Evolutionary conservation across 2,329 filamentous ascomycete genomes (phyloP), one percentile per base, ranked within the genome.

Genomic region (Pseudocercospora fuligena): DNA sequence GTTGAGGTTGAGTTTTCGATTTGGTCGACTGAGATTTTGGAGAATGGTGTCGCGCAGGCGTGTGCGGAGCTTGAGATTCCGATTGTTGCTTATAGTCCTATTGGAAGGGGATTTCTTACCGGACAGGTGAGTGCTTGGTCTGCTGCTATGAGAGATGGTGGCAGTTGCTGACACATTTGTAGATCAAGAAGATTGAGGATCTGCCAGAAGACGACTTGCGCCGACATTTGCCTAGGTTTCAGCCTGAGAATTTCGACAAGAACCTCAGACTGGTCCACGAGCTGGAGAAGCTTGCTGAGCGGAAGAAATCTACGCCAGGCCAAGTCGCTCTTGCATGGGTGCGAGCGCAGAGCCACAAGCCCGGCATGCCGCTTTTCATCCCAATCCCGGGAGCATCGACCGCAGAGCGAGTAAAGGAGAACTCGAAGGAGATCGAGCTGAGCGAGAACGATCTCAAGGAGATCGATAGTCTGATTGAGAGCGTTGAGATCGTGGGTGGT

Each of bases 11-110:
- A 90, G 73, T 80, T 89, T 64, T 86, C 83, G 16, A 79, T 89
- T 1, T 89, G 83, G 80, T 79, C 80, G 5, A 86, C 85, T 2
- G 83, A 88, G 27, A 84, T 88, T 54, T 76, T 89, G 5, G 76
- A 84, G 19, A 89, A 90, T 67, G 87, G 84, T 19, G 82, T 90
- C 1, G 85, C 85, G 2, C 74, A 81, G 61, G 81, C 84, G 1
- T 89, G 87, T 68, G 83, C 81, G 1, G 84, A 94, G 75, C 78
- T 90, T 54, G 80, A 83, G 56, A 92, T 94, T 66, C 89, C 90
- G 0, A 80, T 94, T 57, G 79, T 92, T 40, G 90, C 89, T 0
- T 94, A 93, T 79, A 90, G 89, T 53, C 91, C 92, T 0, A 82
- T 93, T 0, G 89, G 90, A 4, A 81, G 86, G 27, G 88, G 88